Conservation (phyloP, 371 early-diverging fungal genomes). For the Parasitella parasitica region DNA sequence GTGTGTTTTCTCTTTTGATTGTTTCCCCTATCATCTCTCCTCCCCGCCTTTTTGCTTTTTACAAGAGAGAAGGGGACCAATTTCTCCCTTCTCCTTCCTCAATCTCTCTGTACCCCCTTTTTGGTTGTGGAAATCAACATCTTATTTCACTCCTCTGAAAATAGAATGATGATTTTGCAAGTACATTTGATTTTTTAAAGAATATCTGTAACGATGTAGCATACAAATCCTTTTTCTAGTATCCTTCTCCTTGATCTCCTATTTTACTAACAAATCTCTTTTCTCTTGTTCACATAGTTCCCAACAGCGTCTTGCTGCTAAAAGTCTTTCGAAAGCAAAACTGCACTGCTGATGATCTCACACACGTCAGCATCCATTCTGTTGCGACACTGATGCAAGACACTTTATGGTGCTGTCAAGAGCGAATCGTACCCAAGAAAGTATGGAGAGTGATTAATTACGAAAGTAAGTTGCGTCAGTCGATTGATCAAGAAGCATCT, state of each 20-base stretch:
- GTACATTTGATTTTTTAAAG: neutral
- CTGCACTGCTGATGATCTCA: slow-evolving; percentile 35
- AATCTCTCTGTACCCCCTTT: neutral
- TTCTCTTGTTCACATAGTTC: slow-evolving; percentile 18
- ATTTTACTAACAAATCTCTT: neutral
- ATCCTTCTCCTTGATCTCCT: neutral
- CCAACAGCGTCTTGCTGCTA: slow-evolving; percentile 37
- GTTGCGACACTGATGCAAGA: slow-evolving; percentile 54
- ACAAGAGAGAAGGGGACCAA: neutral
- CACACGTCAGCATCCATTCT: slow-evolving; percentile 39
- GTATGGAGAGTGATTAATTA: slow-evolving; percentile 49
- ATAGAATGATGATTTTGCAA: neutral
- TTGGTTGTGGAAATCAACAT: neutral
- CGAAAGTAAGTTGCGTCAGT: slow-evolving; percentile 30
- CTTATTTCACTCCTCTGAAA: neutral
- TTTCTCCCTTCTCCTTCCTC: neutral
- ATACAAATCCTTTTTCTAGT: neutral
- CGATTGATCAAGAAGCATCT: neutral
- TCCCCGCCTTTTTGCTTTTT: neutral
- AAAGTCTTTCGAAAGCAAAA: slow-evolving; percentile 41
- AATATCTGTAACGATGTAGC: neutral
- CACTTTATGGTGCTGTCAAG: slow-evolving; percentile 42
- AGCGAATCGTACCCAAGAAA: slow-evolving; percentile 45
- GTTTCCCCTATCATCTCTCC: neutral
- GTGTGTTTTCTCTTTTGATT: neutral